Evolutionary conservation across 2,329 filamentous ascomycete species (phyloP).

Genomic region (Cladosporium sp.): DNA sequence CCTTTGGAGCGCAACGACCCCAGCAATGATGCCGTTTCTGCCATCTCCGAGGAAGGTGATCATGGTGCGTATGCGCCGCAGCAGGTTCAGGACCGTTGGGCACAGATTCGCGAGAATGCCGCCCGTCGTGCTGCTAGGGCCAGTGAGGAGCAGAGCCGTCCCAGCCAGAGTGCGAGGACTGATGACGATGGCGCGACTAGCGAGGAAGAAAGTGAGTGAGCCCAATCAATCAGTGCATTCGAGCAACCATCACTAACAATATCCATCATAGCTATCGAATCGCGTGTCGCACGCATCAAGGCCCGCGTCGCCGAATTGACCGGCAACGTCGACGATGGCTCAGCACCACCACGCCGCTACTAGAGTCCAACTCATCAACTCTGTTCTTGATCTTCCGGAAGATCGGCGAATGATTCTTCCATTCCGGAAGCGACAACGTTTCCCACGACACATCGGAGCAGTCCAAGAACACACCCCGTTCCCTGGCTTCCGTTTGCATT

Average conservation of each 20-base stretch:
- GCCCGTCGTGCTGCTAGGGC: conserved; percentile 69
- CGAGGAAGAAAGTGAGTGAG: conserved; percentile 83
- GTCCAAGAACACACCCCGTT: no score
- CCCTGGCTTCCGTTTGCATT: no score
- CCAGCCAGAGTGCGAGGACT: conserved; percentile 49
- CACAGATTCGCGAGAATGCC: conserved; percentile 91
- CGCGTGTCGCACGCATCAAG: conserved; percentile 94
- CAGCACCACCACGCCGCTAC: neutral
- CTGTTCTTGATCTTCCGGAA: no score
- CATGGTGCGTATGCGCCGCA: conserved; percentile 33
- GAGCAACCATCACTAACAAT: neutral
- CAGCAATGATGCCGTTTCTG: conserved; percentile 34
- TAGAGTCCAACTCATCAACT: neutral
- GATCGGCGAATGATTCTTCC: no score
- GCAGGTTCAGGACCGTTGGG: conserved; percentile 71
- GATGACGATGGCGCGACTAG: conserved; percentile 85
- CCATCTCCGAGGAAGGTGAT: conserved; percentile 36
- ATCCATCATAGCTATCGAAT: conserved; percentile 72
- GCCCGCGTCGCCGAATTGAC: conserved; percentile 93
- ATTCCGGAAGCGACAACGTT: no score
- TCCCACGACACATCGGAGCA: no score
- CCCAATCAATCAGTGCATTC: no score
- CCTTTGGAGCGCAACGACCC: conserved; percentile 17
- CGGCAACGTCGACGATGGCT: conserved; percentile 26
- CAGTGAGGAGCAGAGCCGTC: conserved; percentile 57